A percentile compares a stretch with the other conserved stretches of the same genome.
phyloP scores from a whole-genome alignment of 345 rosid genomes.

The Pseudoturritis turrita region DNA sequence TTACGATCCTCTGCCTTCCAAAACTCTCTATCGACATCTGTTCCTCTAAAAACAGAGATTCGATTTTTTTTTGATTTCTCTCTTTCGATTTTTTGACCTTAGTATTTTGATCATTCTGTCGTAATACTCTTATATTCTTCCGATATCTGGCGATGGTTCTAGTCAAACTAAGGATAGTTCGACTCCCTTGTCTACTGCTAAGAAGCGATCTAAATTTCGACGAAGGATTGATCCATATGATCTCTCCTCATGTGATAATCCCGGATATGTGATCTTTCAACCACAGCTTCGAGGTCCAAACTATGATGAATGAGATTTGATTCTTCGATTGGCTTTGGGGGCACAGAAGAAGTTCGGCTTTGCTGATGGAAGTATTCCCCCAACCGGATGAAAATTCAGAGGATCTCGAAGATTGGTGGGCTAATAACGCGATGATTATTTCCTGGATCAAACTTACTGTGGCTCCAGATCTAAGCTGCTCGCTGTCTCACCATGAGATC shows the following conservation, averaged over 20 bases:
- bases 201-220: no score
- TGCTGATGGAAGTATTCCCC: neutral
- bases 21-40: no score
- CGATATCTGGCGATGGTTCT: no score
- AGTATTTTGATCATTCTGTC: no score
- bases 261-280: neutral
- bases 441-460: neutral
- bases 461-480: neutral
- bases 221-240: neutral
- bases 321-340: neutral
- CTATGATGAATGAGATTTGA: neutral
- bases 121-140: no score
- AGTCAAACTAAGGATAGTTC: no score
- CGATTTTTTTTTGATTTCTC: no score
- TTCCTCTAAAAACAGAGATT: no score
- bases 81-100: no score
- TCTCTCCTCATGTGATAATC: neutral
- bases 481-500: neutral
- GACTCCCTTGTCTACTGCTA: no score
- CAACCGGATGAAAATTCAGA: neutral
- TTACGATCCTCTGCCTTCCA: no score
- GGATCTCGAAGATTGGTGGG: neutral
- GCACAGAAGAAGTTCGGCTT: neutral
- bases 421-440: neutral
- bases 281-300: neutral